Conservation (phyloP, 164 flowering plant species). For the Annona squamosa region DNA sequence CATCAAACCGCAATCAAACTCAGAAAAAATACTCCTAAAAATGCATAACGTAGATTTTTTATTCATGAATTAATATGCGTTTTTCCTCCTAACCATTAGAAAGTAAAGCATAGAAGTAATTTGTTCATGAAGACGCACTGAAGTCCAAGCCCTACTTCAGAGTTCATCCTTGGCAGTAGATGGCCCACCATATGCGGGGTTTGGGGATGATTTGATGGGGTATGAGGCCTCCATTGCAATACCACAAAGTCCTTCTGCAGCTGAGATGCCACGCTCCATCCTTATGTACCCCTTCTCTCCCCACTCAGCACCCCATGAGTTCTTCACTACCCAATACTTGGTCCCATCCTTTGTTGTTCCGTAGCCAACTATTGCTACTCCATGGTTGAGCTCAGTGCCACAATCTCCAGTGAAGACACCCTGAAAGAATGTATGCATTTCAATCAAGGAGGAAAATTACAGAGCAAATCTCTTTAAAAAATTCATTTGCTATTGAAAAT, state of each 20-base stretch:
- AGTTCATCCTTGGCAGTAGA: conserved; percentile 2
- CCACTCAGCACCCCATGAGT: conserved; percentile 95
- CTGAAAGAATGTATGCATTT: conserved; percentile 25
- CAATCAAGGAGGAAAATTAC: background rate
- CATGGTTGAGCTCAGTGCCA: conserved; percentile 70
- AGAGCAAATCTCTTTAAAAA: background rate
- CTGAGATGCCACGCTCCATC: conserved; percentile 51
- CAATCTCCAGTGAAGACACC: conserved; percentile 69
- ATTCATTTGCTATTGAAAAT: background rate
- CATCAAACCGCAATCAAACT: no score
- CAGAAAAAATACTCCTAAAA: no score
- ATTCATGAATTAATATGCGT: no score
- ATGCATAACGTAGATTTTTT: no score
- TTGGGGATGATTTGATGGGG: conserved; percentile 53
- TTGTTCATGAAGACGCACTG: background rate
- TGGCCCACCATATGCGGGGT: conserved; percentile 19
- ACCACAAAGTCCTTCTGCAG: conserved; percentile 64
- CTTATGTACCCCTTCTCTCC: conserved; percentile 88
- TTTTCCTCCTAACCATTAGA: no score
- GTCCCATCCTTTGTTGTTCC: conserved; percentile 72
- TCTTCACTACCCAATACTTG: conserved; percentile 87
- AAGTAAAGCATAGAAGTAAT: no score
- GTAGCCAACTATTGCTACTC: conserved; percentile 81
- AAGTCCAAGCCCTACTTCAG: background rate
- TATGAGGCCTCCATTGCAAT: conserved; percentile 89